Percentiles rank a stretch among this genome's conserved stretches.
phyloP scores from a whole-genome alignment of 1,284 basidiomycete species.

The Moniliella sp. region DNA sequence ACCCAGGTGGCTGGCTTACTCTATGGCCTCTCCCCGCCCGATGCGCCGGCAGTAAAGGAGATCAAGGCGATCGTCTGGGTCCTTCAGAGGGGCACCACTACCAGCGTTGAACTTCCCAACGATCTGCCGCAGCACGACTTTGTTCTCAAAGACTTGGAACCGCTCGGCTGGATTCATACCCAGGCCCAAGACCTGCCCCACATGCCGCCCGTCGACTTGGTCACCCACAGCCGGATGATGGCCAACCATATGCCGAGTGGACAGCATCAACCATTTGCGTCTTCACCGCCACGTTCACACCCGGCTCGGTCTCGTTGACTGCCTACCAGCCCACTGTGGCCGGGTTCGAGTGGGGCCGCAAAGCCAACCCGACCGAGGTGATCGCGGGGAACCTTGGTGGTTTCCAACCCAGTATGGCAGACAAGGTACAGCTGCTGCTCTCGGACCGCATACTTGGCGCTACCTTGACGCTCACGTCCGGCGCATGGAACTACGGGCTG shows the following conservation, averaged over 20 bases:
- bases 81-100: slow-evolving; percentile 87
- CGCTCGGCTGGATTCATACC: slow-evolving; percentile 87
- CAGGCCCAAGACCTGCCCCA: slow-evolving; percentile 42
- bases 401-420: slow-evolving; percentile 83
- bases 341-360: slow-evolving; percentile 95
- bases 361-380: slow-evolving; percentile 58
- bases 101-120: slow-evolving; percentile 63
- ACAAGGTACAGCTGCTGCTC: slow-evolving; percentile 75
- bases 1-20: slow-evolving; percentile 86
- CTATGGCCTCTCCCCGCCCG: slow-evolving; percentile 74
- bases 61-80: slow-evolving; percentile 89
- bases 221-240: slow-evolving; percentile 87
- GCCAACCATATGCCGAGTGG: no score
- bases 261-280: no score
- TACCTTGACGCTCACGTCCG: slow-evolving; percentile 19
- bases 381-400: slow-evolving; percentile 40
- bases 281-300: no score
- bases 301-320: slow-evolving; percentile 82
- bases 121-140: slow-evolving; percentile 78
- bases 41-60: slow-evolving; percentile 96
- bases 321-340: slow-evolving; percentile 69
- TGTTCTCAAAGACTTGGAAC: slow-evolving; percentile 77
- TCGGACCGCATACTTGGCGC: slow-evolving; percentile 47
- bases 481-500: slow-evolving; percentile 29
- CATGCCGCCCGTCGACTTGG: slow-evolving; percentile 78